These are phyloP conservation scores for Umbelopsis sp. DNA, from an alignment of 192 early-diverging fungal species.

Conservation along the genomic window DNA sequence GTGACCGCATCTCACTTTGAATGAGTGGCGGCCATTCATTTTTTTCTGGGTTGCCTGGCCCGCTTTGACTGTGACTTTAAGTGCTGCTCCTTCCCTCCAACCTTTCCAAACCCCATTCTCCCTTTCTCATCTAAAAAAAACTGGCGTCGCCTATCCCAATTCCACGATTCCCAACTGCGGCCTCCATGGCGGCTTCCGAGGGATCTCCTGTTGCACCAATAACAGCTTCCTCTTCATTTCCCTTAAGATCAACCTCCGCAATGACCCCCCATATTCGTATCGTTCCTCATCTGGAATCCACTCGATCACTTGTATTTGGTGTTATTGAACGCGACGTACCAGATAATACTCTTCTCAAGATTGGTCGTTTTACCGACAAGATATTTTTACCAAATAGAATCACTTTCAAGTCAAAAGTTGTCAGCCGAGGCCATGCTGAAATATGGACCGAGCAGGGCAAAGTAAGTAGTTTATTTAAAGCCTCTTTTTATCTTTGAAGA, in stretches of 20 bases:
- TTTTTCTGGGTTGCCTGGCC: not conserved
- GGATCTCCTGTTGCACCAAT: conserved; percentile 2
- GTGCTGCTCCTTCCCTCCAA: not conserved
- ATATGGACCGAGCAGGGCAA: conserved; percentile 77
- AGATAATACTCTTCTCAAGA: conserved; percentile 32
- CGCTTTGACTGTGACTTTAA: not conserved
- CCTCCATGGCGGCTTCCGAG: conserved; percentile 17
- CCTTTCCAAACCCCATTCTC: not conserved
- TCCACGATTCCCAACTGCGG: conserved; percentile 4
- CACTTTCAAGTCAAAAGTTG: conserved; percentile 82
- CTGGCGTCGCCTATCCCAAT: conserved; percentile 13
- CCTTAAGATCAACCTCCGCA: conserved; percentile 19
- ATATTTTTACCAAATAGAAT: conserved; percentile 55
- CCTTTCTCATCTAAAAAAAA: not conserved
- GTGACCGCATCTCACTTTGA: not conserved
- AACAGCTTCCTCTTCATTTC: not conserved
- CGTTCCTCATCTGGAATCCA: conserved; percentile 56
- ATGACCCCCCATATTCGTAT: conserved; percentile 52
- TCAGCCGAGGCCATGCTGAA: conserved; percentile 83
- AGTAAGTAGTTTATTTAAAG: not conserved
- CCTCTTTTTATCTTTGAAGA: not conserved
- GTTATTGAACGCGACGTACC: conserved; percentile 49
- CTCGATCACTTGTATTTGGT: conserved; percentile 53
- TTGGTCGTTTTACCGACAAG: conserved; percentile 42
- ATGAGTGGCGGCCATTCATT: no score